A percentile compares a stretch with the other conserved stretches of the same genome.
phyloP scores from a whole-genome alignment of 139 green algal species.

The Chlorella sorokiniana region DNA sequence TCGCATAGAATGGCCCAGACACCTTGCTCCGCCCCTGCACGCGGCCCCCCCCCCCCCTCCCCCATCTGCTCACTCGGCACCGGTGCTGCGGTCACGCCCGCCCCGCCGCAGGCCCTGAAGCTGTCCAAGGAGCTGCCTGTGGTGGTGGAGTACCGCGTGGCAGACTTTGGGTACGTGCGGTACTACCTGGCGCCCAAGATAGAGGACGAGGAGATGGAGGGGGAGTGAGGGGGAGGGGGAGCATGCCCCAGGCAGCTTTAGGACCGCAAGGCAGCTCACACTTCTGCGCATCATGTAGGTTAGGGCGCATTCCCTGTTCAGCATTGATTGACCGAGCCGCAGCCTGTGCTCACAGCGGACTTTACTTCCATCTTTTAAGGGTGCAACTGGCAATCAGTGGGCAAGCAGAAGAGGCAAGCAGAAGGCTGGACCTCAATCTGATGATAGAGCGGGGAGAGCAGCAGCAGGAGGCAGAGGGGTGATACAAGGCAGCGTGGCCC shows the following conservation, averaged over 20 bases:
- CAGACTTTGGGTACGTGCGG: conserved; percentile 75
- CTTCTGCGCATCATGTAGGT: no score
- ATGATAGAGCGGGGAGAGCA: no score
- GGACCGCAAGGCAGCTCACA: no score
- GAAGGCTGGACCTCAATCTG: no score
- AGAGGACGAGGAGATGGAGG: conserved; percentile 31
- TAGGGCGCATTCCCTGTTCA: no score
- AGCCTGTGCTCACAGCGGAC: no score
- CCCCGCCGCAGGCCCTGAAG: conserved; percentile 14
- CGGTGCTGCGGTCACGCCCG: background rate
- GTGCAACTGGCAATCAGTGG: no score
- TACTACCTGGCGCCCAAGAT: conserved; percentile 88
- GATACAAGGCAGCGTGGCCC: background rate
- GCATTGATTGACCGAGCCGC: no score
- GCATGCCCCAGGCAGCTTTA: no score
- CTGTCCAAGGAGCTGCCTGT: conserved; percentile 91
- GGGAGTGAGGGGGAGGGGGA: background rate
- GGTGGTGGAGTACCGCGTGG: conserved; percentile 90
- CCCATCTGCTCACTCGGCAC: background rate
- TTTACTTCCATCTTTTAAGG: no score
- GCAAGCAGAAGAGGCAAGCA: no score
- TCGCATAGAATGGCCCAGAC: background rate
- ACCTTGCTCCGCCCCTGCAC: conserved; percentile 12
- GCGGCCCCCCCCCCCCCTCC: background rate
- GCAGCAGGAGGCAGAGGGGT: background rate